These are phyloP conservation scores for Fusarium poae DNA, from an alignment of 2,329 filamentous ascomycete genomes.

Conservation along the genomic window DNA sequence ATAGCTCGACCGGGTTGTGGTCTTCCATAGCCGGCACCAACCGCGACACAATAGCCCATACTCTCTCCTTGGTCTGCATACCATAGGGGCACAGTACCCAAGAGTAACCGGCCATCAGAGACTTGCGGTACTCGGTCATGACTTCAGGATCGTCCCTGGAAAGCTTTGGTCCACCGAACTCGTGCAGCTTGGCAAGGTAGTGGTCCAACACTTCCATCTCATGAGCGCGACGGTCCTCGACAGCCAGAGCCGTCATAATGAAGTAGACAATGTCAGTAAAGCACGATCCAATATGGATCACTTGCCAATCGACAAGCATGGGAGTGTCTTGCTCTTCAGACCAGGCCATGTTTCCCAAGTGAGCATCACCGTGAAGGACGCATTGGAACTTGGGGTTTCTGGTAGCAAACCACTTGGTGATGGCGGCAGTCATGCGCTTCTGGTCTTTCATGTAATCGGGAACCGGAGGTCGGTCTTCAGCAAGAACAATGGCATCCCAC, in stretches of 20 bases:
- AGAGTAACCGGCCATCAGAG: conserved; percentile 1
- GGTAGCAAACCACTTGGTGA: conserved; percentile 9
- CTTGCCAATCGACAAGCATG: conserved; percentile 13
- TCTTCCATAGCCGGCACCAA: conserved; percentile 26
- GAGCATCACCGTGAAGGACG: conserved; percentile 9
- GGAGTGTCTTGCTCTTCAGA: conserved; percentile 3
- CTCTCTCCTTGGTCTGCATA: conserved; percentile 20
- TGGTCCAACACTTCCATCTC: conserved; percentile 22
- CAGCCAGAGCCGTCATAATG: conserved; percentile 4
- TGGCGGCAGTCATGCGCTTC: conserved; percentile 2
- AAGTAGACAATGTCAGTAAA: conserved; percentile 17
- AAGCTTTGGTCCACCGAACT: conserved; percentile 3
- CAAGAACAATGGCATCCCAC: conserved; percentile 11
- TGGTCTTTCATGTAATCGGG: conserved; percentile 13
- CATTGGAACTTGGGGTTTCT: conserved; percentile 11
- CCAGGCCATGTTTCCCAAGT: conserved; percentile 10
- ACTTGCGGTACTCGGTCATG: conserved; percentile 12
- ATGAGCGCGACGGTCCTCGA: conserved; percentile 11
- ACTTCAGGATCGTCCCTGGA: conserved; percentile 8
- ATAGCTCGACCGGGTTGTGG: conserved; percentile 11
- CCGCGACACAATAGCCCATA: conserved; percentile 14
- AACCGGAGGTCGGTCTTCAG: neutral
- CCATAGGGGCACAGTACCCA: conserved; percentile 9
- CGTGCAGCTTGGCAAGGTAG: conserved; percentile 16
- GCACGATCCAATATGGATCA: neutral